A percentile compares a stretch with the other conserved stretches of the same genome.
Conservation (phyloP, 495 filamentous ascomycete species). For the Chaetomidium leptoderma region DNA sequence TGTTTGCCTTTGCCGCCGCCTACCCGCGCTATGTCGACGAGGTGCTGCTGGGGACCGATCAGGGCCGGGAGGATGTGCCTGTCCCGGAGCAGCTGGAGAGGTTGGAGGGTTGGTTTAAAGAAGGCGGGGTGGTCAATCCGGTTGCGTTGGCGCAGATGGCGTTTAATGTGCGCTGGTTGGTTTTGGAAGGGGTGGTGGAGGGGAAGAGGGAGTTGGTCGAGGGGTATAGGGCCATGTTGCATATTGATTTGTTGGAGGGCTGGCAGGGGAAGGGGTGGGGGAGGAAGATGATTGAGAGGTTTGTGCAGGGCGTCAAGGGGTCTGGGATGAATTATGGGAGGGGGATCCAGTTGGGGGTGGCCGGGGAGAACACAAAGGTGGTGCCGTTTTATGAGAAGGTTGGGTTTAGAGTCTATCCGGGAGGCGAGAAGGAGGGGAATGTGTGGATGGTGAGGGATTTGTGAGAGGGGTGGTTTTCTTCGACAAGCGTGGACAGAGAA, state of each 20-base stretch:
- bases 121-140: conserved; percentile 22
- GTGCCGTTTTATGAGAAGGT: conserved; percentile 41
- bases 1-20: conserved; percentile 25
- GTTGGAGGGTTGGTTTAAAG: background rate
- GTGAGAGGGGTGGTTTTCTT: conserved; percentile 15
- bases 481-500: no score
- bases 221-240: conserved; percentile 38
- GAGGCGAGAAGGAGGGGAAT: conserved; percentile 32
- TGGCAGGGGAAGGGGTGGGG: conserved; percentile 39
- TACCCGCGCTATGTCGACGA: conserved; percentile 33
- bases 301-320: conserved; percentile 33
- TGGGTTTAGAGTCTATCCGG: conserved; percentile 37
- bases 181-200: conserved; percentile 28
- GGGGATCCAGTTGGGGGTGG: conserved; percentile 37
- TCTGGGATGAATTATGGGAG: conserved; percentile 25
- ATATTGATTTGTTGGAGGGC: conserved; percentile 39
- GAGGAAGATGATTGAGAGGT: conserved; percentile 34
- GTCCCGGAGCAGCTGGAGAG: conserved; percentile 23
- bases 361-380: conserved; percentile 42
- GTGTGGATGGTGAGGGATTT: conserved; percentile 43
- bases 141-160: conserved; percentile 32
- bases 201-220: conserved; percentile 31
- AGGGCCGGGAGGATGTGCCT: conserved; percentile 22
- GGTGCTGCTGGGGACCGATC: conserved; percentile 25
- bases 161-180: conserved; percentile 33